Conservation (phyloP, 208 protist species). For the Leishmania lainsoni region DNA sequence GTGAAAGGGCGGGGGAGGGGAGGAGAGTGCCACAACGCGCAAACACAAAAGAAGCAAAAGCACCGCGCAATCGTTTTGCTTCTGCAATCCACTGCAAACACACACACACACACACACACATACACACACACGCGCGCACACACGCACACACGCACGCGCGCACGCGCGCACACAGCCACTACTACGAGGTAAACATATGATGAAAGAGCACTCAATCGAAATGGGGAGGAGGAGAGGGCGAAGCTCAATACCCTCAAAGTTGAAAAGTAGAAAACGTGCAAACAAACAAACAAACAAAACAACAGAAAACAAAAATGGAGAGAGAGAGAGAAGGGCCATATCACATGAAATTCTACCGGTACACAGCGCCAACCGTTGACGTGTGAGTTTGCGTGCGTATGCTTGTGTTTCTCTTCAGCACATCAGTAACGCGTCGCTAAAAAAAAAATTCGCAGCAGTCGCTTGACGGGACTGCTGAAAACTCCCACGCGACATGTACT, state of each 20-base stretch:
- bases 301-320: no score
- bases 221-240: background rate
- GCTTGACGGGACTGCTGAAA: background rate
- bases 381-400: background rate
- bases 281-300: background rate
- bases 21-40: no score
- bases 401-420: background rate
- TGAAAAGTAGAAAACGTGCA: background rate
- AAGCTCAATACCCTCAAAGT: background rate
- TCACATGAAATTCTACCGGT: background rate
- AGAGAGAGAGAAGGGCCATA: background rate
- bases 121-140: background rate
- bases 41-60: background rate
- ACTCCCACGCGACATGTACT: background rate
- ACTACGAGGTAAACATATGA: background rate
- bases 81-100: background rate
- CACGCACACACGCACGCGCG: background rate
- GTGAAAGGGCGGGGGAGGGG: background rate
- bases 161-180: background rate
- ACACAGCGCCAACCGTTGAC: background rate
- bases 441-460: background rate
- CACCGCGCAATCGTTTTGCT: background rate
- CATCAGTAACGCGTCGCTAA: background rate
- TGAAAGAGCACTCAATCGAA: background rate
- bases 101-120: background rate